These are phyloP conservation scores for Torrubiellomyces zombiae DNA, from an alignment of 2,329 filamentous ascomycete species.

Conservation along the genomic window DNA sequence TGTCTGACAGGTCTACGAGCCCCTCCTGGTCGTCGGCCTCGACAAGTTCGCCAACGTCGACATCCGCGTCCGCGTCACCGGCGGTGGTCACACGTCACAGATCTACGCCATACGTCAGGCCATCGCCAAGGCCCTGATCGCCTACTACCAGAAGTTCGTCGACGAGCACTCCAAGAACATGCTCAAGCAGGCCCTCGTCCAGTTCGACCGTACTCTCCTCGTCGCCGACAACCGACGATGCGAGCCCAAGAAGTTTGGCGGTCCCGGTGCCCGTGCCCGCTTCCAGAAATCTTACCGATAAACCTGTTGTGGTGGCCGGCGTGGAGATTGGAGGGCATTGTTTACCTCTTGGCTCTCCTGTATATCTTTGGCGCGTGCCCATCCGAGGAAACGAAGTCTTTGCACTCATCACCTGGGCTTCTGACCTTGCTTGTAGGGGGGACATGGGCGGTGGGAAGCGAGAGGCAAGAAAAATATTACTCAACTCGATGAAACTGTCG, in stretches of 20 bases:
- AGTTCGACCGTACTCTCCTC: conserved; percentile 93
- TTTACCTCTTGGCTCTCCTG: neutral
- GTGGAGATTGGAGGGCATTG: conserved; percentile 6
- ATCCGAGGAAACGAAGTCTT: no score
- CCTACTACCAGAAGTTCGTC: conserved; percentile 99
- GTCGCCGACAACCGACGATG: conserved; percentile 98
- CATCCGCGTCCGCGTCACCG: conserved; percentile 89
- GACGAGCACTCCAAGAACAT: conserved; percentile 99
- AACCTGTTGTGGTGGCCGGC: no score
- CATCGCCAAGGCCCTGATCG: conserved; percentile 61
- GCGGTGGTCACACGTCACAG: conserved; percentile 95
- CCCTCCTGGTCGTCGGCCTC: conserved; percentile 86
- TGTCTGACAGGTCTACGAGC: conserved; percentile 71
- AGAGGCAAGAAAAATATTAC: no score
- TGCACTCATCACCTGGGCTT: no score
- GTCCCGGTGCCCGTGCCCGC: conserved; percentile 84
- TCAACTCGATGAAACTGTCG: no score
- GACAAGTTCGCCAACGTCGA: conserved; percentile 96
- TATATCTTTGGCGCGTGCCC: no score
- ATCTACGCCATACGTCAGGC: conserved; percentile 98
- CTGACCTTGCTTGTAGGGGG: no score
- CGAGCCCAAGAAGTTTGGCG: conserved; percentile 97
- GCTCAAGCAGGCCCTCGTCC: conserved; percentile 90
- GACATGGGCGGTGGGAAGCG: no score
- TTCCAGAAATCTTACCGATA: conserved; percentile 99